Evolutionary conservation across 805 yeast species (phyloP).

Genomic region (Monosporozyma yasuniensis): DNA sequence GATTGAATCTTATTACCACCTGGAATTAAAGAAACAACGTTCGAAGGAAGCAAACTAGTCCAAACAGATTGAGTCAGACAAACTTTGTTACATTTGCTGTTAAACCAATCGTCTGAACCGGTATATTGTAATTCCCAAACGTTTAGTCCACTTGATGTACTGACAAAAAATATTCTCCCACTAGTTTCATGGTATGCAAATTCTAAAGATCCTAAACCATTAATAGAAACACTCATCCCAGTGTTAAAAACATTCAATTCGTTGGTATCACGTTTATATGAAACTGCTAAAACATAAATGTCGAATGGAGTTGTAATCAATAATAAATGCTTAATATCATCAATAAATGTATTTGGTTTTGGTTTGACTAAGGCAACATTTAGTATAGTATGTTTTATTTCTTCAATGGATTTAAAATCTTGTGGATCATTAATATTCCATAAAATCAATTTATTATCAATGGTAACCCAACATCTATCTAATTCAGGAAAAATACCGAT

Average conservation of each 20-base stretch:
- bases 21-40: conserved; percentile 28
- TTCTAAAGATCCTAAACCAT: conserved; percentile 64
- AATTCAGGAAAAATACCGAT: conserved; percentile 81
- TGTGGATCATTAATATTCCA: conserved; percentile 68
- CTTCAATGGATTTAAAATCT: conserved; percentile 76
- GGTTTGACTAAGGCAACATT: conserved; percentile 76
- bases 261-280: conserved; percentile 37
- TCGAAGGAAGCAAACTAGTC: conserved; percentile 42
- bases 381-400: conserved; percentile 65
- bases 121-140: conserved; percentile 85
- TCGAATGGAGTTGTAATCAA: conserved; percentile 74
- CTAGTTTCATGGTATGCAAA: conserved; percentile 52
- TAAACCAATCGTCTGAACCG: conserved; percentile 78
- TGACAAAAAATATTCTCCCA: conserved; percentile 76
- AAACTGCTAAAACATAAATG: conserved; percentile 67
- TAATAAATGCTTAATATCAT: conserved; percentile 61
- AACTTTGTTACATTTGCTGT: conserved; percentile 70
- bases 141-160: conserved; percentile 66
- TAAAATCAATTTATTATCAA: conserved; percentile 69
- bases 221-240: conserved; percentile 67
- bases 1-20: conserved; percentile 33
- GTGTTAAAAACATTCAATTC: conserved; percentile 70
- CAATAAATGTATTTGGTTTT: conserved; percentile 69
- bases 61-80: conserved; percentile 68
- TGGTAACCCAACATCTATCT: conserved; percentile 75